Conservation (phyloP, 192 early-diverging fungal genomes). For the Cladochytrium replicatum region DNA sequence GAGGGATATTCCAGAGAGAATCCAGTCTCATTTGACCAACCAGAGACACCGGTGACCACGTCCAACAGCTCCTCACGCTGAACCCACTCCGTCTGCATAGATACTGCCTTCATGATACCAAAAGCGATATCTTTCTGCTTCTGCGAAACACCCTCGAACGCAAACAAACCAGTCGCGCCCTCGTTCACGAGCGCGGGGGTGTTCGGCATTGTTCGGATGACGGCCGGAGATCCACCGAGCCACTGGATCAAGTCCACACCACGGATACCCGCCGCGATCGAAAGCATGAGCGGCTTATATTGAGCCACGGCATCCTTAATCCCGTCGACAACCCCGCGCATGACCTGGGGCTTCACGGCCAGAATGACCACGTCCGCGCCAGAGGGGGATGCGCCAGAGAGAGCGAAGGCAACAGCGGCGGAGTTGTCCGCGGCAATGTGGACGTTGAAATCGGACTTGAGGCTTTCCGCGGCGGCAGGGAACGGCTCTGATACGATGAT, state of each 20-base stretch:
- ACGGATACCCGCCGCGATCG: constrained; percentile 83
- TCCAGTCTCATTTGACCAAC: constrained; percentile 19
- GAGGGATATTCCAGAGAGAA: too few species aligned
- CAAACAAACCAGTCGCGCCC: constrained; percentile 81
- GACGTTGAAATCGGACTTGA: constrained; percentile 54
- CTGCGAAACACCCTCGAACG: constrained; percentile 44
- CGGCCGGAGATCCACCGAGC: constrained; percentile 39
- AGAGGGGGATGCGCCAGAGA: constrained; percentile 9
- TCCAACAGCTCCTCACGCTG: constrained; percentile 66
- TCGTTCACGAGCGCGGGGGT: constrained; percentile 83
- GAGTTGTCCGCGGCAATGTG: constrained; percentile 50
- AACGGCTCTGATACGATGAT: constrained; percentile 77
- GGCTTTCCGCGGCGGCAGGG: constrained; percentile 48
- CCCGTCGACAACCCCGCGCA: constrained; percentile 55
- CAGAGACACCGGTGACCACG: constrained; percentile 75
- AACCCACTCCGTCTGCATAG: constrained; percentile 77
- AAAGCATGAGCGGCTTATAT: constrained; percentile 56
- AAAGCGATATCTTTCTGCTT: constrained; percentile 57
- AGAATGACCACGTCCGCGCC: constrained; percentile 68
- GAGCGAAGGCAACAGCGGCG: constrained; percentile 39
- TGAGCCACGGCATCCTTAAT: constrained; percentile 37
- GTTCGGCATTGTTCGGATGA: constrained; percentile 91
- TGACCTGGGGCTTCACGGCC: constrained; percentile 88
- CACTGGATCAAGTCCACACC: constrained; percentile 64
- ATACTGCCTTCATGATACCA: constrained; percentile 61